Conservation (phyloP, 2,329 filamentous ascomycete species). For the Colletotrichum simmondsii region DNA sequence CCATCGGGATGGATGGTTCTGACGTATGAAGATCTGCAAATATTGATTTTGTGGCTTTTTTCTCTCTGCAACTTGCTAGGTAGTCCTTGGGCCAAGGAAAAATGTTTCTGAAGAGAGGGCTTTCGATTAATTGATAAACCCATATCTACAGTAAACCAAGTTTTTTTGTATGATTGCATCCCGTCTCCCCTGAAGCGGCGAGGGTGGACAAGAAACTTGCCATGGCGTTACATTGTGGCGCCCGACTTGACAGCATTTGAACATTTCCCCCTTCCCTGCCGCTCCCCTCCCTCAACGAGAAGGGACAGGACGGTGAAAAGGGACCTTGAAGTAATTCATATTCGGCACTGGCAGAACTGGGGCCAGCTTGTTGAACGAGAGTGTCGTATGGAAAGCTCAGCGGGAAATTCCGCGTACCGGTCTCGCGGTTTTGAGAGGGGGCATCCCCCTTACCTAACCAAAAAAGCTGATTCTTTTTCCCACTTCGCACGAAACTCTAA, state of each 20-base stretch:
- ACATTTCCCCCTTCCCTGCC: too few species aligned
- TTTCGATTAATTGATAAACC: neutral
- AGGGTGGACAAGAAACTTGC: neutral
- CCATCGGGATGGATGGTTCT: neutral
- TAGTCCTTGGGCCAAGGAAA: constrained; percentile 4
- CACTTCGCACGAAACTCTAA: neutral
- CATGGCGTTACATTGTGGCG: constrained; percentile 3
- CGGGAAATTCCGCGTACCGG: too few species aligned
- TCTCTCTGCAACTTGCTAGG: too few species aligned
- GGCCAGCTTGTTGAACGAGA: too few species aligned
- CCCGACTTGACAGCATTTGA: neutral
- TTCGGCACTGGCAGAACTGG: too few species aligned
- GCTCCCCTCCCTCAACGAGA: neutral
- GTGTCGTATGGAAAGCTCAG: too few species aligned
- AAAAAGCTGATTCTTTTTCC: too few species aligned
- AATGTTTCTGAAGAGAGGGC: too few species aligned
- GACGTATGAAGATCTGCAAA: constrained; percentile 17
- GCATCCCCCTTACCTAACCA: too few species aligned
- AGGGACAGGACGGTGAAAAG: neutral
- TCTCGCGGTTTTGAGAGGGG: too few species aligned
- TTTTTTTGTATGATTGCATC: neutral
- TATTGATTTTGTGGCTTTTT: neutral
- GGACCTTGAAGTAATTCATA: neutral
- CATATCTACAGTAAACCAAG: constrained; percentile 3
- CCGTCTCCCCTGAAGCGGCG: neutral